A percentile compares a stretch with the other conserved stretches of the same genome.
Conservation (phyloP, 257 asterid genomes). For the Jacaranda copaia region DNA sequence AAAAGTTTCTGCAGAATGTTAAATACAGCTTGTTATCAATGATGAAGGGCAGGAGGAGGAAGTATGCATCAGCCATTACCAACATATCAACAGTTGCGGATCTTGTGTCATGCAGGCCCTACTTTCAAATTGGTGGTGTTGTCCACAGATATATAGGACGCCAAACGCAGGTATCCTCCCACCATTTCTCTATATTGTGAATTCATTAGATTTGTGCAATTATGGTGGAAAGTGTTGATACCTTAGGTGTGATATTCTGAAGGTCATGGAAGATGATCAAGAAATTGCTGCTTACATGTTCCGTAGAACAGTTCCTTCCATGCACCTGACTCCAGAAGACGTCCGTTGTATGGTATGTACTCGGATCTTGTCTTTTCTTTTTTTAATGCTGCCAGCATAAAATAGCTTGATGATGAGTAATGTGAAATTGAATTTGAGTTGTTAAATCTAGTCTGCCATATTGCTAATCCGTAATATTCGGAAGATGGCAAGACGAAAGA, state of each 20-base stretch:
- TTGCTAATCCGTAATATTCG: constrained; percentile 16
- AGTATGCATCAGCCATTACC: constrained; percentile 68
- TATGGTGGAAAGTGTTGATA: constrained; percentile 31
- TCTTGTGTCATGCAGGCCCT: constrained; percentile 84
- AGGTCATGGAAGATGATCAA: constrained; percentile 99
- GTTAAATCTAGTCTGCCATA: not conserved
- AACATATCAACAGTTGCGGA: constrained; percentile 81
- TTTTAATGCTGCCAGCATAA: not conserved
- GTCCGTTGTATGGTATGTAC: constrained; percentile 89
- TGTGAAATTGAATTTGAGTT: constrained; percentile 27
- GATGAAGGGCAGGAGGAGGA: constrained; percentile 84
- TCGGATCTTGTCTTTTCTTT: constrained; percentile 14
- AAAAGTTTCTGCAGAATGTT: constrained; percentile 85
- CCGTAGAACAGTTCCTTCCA: constrained; percentile 96
- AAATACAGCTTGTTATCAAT: constrained; percentile 79
- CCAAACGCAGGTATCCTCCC: constrained; percentile 82
- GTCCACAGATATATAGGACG: constrained; percentile 98
- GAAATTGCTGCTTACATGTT: constrained; percentile 99
- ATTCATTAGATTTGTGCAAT: constrained; percentile 25
- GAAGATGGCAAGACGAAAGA: constrained; percentile 26
- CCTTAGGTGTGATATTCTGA: constrained; percentile 38
- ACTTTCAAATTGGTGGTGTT: constrained; percentile 96
- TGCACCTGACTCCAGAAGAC: constrained; percentile 88
- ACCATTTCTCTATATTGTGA: constrained; percentile 1
- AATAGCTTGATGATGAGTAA: constrained; percentile 19